Evolutionary conservation across 352 stramenopile species (phyloP).

Genomic region (Phytophthora brassicae): DNA sequence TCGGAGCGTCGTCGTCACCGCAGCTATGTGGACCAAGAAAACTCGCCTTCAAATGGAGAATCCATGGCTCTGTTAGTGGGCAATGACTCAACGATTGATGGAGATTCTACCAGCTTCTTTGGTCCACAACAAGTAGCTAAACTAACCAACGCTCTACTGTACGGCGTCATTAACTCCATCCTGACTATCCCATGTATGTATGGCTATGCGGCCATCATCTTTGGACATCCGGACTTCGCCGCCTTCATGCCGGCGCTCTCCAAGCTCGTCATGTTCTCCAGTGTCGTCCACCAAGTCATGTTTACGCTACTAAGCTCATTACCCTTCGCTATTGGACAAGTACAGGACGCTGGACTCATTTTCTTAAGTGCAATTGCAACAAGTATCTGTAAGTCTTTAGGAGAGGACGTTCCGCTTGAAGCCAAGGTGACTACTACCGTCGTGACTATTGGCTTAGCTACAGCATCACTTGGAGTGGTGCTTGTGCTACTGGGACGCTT

Average conservation of each 20-base stretch:
- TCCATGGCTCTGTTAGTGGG: constrained; percentile 36
- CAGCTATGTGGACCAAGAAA: constrained; percentile 42
- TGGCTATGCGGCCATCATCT: constrained; percentile 96
- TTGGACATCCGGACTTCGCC: constrained; percentile 89
- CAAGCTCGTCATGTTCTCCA: constrained; percentile 97
- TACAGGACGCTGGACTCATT: constrained; percentile 98
- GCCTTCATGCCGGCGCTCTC: constrained; percentile 89
- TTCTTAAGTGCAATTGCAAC: constrained; percentile 95
- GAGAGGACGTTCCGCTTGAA: constrained; percentile 59
- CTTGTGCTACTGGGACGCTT: constrained; percentile 95
- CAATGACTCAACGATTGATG: constrained; percentile 3
- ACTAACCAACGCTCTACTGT: constrained; percentile 74
- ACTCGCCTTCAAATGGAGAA: constrained; percentile 24
- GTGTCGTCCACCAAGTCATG: constrained; percentile 93
- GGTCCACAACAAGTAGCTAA: constrained; percentile 28
- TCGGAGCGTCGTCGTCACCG: constrained; percentile 31
- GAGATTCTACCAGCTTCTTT: background rate
- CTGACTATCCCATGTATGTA: constrained; percentile 94
- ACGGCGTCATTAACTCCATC: constrained; percentile 93
- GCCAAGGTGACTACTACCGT: constrained; percentile 93
- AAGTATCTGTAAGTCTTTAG: constrained; percentile 85
- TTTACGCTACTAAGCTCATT: constrained; percentile 90
- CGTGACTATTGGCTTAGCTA: constrained; percentile 92
- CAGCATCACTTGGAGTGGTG: constrained; percentile 89
- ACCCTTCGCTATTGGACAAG: constrained; percentile 97